Percentiles rank a stretch among this genome's conserved stretches.
Evolutionary conservation across 1,284 basidiomycete genomes (phyloP).

Genomic region (Takashimella koratensis): DNA sequence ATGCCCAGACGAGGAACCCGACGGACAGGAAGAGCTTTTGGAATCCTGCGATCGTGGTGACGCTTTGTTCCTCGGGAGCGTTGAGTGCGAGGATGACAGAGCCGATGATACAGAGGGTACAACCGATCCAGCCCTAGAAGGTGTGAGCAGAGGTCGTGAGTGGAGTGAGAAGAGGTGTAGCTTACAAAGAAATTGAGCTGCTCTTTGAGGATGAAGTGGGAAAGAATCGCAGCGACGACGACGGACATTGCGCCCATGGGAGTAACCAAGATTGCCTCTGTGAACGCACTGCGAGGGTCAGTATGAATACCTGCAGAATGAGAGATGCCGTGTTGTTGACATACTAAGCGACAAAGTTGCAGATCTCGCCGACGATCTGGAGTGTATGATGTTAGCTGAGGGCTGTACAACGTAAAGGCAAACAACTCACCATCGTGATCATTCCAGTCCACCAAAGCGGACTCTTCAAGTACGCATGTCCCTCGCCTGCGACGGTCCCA

Average conservation of each 20-base stretch:
- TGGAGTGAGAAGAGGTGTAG: background rate
- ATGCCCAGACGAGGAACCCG: constrained; percentile 75
- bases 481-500: constrained; percentile 72
- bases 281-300: constrained; percentile 31
- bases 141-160: background rate
- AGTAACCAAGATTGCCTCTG: constrained; percentile 43
- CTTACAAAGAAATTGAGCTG: constrained; percentile 57
- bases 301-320: background rate
- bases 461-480: constrained; percentile 84
- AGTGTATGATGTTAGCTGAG: too few species aligned
- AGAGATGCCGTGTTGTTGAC: constrained; percentile 8
- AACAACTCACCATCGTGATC: constrained; percentile 46
- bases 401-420: too few species aligned
- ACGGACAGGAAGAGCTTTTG: constrained; percentile 78
- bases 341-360: constrained; percentile 50
- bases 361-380: constrained; percentile 35
- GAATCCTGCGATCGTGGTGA: constrained; percentile 76
- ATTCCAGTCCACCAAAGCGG: constrained; percentile 72
- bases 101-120: constrained; percentile 80
- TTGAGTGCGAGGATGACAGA: constrained; percentile 59
- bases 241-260: constrained; percentile 94
- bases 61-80: constrained; percentile 74
- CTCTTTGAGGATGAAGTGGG: constrained; percentile 90
- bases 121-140: constrained; percentile 77
- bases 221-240: constrained; percentile 89